Base-by-base conservation (phyloP, 768 basidiomycete genomes). In the Daedaleopsis sinensis region DNA sequence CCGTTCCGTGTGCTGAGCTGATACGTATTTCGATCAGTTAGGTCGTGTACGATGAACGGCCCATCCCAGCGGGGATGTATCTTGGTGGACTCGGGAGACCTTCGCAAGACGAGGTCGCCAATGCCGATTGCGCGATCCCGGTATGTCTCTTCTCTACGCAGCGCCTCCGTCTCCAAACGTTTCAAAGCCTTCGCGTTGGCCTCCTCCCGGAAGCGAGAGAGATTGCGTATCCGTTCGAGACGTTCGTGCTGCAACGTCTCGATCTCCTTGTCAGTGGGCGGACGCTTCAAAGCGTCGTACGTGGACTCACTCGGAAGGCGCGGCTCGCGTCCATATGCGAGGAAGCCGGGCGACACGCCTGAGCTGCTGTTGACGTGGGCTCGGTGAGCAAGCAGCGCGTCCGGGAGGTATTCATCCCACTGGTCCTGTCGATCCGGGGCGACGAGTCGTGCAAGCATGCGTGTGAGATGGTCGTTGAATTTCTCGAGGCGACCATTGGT, bases 11-110 rank as follows among this genome's bases (percentile, higher is more conserved):
- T 69, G 52, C 57, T 61, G 13, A 67, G 61, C 60, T 67, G 68
- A 59, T 69, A 67, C 53, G 68, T 69, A 44, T 67, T 69, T 47
- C 62, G 62, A 24, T 63, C 55, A 6, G 66, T 61, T n/a, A 56
- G 18, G 47, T 55, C 54, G 23, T 56, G 48, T 19, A 61, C 47
- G 19, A 61, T 49, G 62, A 69, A 69, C 0, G 68, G 68, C 9
- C 68, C 68, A 51, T 69, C 68, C 68, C 68, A 69, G 19, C 64
- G 57, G 1, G 66, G 66, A 55, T 69, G 68, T 12, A 69, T 27
- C 62, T 69, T 69, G 10, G 66, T 55, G 21, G 60, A 53, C 44
- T 59, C 47, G 49, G 61, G 56, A 21, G 58, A 55, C 35, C 58
- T 58, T 16, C 66, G 44, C n/a, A 62, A 46, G 35, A 69, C 68